Evolutionary conservation across 2,329 filamentous ascomycete species (phyloP), one percentile per base, ranked within the genome.

Genomic region (Scleromitrula shiraiana): DNA sequence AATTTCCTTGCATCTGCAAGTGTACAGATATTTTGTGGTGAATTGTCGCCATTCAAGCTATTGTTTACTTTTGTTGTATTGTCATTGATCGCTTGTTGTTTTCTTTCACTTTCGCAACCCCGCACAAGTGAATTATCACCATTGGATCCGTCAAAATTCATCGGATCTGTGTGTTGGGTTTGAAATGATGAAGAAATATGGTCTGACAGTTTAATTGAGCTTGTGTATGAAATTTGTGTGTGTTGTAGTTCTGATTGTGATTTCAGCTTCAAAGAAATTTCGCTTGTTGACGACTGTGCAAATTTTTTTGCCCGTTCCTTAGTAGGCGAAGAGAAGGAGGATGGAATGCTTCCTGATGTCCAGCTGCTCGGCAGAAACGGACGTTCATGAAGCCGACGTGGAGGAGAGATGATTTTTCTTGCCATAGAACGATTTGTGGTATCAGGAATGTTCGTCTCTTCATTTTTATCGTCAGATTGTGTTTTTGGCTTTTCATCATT

Each of bases 61-160:
- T 30, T 46, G 36, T 39, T 10, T 19, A 27, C 12, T 19, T 27
- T n/a, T 29, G 15, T 36, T n/a, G 6, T 40, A 35, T 40, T 41
- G n/a, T 36, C 42, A 20, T 15, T 15, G 33, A 23, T 33, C 29
- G 30, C 8, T 55, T 49, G 30, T 37, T 22, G 29, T 24, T 40
- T 29, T 22, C 15, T 30, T 15, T 32, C 29, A 20, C 32, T 26
- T 33, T 23, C 19, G 40, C 7, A 33, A 33, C 17, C 5, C n/a
- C 17, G n/a, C 30, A 7, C 30, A 2, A 26, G 17, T 23, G 54
- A 41, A 48, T 14, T 14, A 36, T 17, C 24, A 35, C 44, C 46
- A 12, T n/a, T 41, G 36, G 39, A 22, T 27, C 46, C 46, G 14
- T 48, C 46, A 4, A 48, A 23, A 30, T 15, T 20, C 43, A 44